Conservation (phyloP, 352 stramenopile genomes). For the Globisporangium takayamanum region DNA sequence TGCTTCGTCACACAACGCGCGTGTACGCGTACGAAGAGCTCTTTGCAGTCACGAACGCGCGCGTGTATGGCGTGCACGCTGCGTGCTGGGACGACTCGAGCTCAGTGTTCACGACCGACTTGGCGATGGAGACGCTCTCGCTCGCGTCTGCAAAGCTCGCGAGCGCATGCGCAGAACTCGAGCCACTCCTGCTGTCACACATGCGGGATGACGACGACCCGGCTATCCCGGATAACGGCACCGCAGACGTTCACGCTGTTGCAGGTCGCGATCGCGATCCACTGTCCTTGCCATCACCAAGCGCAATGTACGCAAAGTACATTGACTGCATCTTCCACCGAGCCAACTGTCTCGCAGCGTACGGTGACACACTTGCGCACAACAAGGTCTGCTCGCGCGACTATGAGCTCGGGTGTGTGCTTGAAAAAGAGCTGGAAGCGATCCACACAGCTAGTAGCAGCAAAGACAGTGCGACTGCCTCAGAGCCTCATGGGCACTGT, state of each 20-base stretch:
- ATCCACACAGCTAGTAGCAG: neutral
- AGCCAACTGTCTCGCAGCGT: constrained; percentile 41
- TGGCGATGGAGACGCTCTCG: constrained; percentile 58
- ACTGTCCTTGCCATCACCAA: too few relatives aligned
- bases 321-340: constrained; percentile 39
- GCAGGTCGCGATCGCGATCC: neutral
- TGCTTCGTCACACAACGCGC: constrained; percentile 49
- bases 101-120: constrained; percentile 31
- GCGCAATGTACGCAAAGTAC: constrained; percentile 30
- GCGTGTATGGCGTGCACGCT: constrained; percentile 28
- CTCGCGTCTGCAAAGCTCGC: constrained; percentile 52
- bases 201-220: constrained; percentile 2
- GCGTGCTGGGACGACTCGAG: constrained; percentile 34
- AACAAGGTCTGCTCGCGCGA: constrained; percentile 26
- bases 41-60: constrained; percentile 51
- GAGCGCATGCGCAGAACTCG: constrained; percentile 25
- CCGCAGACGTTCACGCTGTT: neutral
- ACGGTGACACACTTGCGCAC: constrained; percentile 49
- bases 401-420: constrained; percentile 39
- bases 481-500: neutral
- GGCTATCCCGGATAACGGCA: neutral
- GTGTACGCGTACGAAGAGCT: constrained; percentile 57
- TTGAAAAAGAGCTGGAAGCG: constrained; percentile 36
- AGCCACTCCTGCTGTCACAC: neutral
- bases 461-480: neutral